These are phyloP conservation scores for Mallotus nudiflorus DNA, from an alignment of 345 rosid genomes.

Conservation along the genomic window DNA sequence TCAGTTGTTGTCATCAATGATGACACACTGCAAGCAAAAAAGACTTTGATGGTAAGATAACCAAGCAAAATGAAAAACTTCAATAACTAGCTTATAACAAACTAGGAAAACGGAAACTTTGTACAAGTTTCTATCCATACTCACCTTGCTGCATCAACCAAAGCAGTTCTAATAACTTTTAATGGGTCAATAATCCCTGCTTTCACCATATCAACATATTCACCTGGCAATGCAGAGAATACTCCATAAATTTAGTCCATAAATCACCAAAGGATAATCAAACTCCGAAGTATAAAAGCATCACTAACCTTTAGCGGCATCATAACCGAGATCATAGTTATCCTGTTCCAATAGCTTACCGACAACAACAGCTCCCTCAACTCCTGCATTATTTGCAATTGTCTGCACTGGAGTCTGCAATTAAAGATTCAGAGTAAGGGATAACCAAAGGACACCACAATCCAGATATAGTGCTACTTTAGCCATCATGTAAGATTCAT, in stretches of 20 bases:
- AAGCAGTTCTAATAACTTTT: slow-evolving; percentile 94
- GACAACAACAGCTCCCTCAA: slow-evolving; percentile 92
- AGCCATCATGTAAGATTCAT: background rate
- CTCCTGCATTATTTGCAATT: slow-evolving; percentile 90
- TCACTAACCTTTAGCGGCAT: slow-evolving; percentile 89
- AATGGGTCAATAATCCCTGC: slow-evolving; percentile 90
- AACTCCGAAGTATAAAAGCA: background rate
- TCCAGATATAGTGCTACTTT: background rate
- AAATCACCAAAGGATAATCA: background rate
- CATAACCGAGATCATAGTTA: slow-evolving; percentile 81
- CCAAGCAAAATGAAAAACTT: too few relatives aligned
- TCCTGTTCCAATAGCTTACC: slow-evolving; percentile 95
- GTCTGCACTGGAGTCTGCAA: slow-evolving; percentile 81
- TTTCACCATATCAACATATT: slow-evolving; percentile 92
- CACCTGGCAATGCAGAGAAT: slow-evolving; percentile 46
- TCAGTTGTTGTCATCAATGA: slow-evolving; percentile 95
- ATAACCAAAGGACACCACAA: background rate
- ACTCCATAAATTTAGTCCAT: background rate
- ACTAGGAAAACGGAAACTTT: background rate
- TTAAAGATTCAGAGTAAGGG: background rate
- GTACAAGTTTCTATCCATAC: background rate
- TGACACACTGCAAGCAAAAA: slow-evolving; percentile 54
- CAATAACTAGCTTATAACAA: background rate
- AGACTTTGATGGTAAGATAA: too few relatives aligned
- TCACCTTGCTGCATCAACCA: slow-evolving; percentile 94